Conservation (phyloP, 169 alveolate genomes). For the Plasmodium coatneyi region DNA sequence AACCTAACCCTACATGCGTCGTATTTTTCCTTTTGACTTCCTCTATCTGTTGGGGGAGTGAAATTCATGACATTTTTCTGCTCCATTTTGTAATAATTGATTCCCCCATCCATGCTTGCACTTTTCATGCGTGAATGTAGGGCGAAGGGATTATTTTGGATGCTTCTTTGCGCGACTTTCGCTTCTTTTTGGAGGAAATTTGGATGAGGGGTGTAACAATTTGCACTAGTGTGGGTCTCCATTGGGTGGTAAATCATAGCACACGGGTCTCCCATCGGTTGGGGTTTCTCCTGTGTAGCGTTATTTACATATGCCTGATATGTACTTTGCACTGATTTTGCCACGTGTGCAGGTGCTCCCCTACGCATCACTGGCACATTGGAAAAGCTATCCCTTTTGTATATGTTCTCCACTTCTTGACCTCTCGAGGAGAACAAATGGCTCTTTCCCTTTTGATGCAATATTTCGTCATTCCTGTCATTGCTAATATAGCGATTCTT, state of each 20-base stretch:
- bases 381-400: not conserved
- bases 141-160: conserved; percentile 28
- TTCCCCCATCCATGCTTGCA: not conserved
- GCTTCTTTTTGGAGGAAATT: not conserved
- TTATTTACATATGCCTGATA: not conserved
- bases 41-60: not conserved
- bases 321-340: not conserved
- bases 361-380: not conserved
- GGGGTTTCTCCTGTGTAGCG: not conserved
- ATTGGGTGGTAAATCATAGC: not conserved
- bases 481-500: not conserved
- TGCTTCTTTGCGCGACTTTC: not conserved
- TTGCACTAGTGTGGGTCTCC: not conserved
- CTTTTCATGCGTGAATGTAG: not conserved
- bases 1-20: not conserved
- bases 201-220: not conserved
- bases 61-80: not conserved
- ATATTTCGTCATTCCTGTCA: not conserved
- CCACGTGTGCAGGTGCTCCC: not conserved
- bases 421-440: not conserved
- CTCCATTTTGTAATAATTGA: not conserved
- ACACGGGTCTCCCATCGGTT: not conserved
- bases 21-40: not conserved
- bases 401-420: not conserved
- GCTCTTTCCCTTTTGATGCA: not conserved